Evolutionary conservation across 805 yeast genomes (phyloP), one percentile per base, ranked within the genome.

Genomic region (Lipomyces yamadae): DNA sequence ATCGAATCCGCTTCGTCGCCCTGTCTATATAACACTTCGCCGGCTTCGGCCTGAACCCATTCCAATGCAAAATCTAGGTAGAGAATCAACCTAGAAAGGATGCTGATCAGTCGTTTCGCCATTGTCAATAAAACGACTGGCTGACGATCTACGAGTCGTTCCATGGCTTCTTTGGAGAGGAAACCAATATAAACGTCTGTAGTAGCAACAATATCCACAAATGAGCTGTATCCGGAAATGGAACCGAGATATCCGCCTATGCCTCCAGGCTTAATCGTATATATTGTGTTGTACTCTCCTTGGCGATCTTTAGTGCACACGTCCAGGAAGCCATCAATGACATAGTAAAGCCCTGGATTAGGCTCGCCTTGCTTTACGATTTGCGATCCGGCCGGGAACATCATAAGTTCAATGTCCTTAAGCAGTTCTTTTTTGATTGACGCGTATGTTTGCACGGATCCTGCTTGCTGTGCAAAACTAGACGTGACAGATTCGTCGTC

Each of bases 1-100:
- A 94, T 90, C 29, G 97, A 97, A 75, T 92, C 93, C 0, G 98
- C 97, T 24, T 84, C 84, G 61, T 91, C 95, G 1, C 92, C 96
- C 75, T 94, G 95, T 1, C 86, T 83, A 73, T 90, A 92, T 29
- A 95, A 77, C 0, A 88, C 83, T 60, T 88, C 88, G 0, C 98
- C 97, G 1, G 98, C 94, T n/a, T 87, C 87, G 11, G 90, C 81
- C 66, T 92, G 97, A 53, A 93, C 86, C 98, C 98, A 94, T 76
- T 95, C 99, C 61, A 95, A 79, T 0, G 98, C 97, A 77, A 90
- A 91, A 74, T 94, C 98, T 54, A 95, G 85, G 64, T 89, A 85
- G 50, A 90, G 77, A 50, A 94, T 81, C 63, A 89, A 85, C 35
- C 84, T 80, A 35, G 93, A 88, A 52, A 95, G 77, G 1, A 90